phyloP scores from a whole-genome alignment of 1,139 yeast species.

The Diutina pseudorugosa region DNA sequence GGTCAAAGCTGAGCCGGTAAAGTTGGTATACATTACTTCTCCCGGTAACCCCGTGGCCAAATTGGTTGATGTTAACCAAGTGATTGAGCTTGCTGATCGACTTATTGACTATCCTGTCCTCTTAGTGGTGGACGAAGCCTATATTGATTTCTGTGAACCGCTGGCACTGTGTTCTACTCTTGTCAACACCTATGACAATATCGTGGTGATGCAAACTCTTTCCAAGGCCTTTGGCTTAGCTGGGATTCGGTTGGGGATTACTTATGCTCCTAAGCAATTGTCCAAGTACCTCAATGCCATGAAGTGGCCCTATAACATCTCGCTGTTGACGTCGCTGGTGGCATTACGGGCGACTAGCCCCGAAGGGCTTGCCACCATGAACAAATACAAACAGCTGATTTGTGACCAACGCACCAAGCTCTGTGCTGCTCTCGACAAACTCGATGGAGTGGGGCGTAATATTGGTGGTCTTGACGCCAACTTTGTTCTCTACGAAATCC shows the following conservation, averaged over 20 bases:
- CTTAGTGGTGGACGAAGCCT: constrained; percentile 88
- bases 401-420: constrained; percentile 43
- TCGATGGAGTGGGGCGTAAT: constrained; percentile 56
- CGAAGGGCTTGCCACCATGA: constrained; percentile 51
- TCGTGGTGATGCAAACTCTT: constrained; percentile 82
- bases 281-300: constrained; percentile 66
- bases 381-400: constrained; percentile 36
- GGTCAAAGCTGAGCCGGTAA: constrained; percentile 52
- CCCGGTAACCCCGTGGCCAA: constrained; percentile 98
- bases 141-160: constrained; percentile 63
- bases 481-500: constrained; percentile 62
- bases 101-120: constrained; percentile 20
- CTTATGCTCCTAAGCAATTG: constrained; percentile 50
- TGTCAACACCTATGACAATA: constrained; percentile 70
- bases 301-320: constrained; percentile 93
- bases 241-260: constrained; percentile 80
- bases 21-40: constrained; percentile 76
- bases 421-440: constrained; percentile 35
- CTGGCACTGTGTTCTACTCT: constrained; percentile 55
- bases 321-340: constrained; percentile 65
- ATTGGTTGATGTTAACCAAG: constrained; percentile 33
- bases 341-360: constrained; percentile 62
- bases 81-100: constrained; percentile 40
- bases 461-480: constrained; percentile 88
- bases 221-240: constrained; percentile 95